Evolutionary conservation across 208 protist genomes (phyloP).

Genomic region (Leishmania lainsoni): DNA sequence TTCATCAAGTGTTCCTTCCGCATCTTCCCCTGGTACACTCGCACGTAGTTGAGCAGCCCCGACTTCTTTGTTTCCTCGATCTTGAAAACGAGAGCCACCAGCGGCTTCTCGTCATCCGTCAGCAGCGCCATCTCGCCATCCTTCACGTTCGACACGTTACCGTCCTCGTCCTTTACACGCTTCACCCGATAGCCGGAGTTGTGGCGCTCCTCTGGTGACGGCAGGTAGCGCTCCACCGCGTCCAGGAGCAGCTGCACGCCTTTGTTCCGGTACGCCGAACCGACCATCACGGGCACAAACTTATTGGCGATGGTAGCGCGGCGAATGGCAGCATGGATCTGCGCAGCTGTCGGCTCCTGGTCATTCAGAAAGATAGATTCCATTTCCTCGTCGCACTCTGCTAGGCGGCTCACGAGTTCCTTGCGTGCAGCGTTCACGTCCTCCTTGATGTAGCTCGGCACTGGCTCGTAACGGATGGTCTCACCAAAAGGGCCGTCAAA

Average conservation of each 20-base stretch:
- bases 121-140: slow-evolving; percentile 79
- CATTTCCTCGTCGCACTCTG: slow-evolving; percentile 96
- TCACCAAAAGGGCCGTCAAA: slow-evolving; percentile 96
- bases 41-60: slow-evolving; percentile 98
- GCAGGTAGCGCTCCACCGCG: slow-evolving; percentile 96
- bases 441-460: slow-evolving; percentile 88
- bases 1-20: slow-evolving; percentile 91
- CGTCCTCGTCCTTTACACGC: slow-evolving; percentile 89
- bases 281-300: slow-evolving; percentile 97
- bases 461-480: slow-evolving; percentile 67
- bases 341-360: slow-evolving; percentile 81
- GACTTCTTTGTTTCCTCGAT: slow-evolving; percentile 96
- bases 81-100: slow-evolving; percentile 98
- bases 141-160: slow-evolving; percentile 73
- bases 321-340: slow-evolving; percentile 94
- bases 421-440: slow-evolving; percentile 73
- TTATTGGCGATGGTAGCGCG: slow-evolving; percentile 92
- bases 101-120: slow-evolving; percentile 91
- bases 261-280: slow-evolving; percentile 99
- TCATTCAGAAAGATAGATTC: slow-evolving; percentile 96
- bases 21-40: slow-evolving; percentile 98
- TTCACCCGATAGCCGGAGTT: slow-evolving; percentile 84
- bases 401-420: slow-evolving; percentile 93
- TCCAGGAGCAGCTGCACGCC: slow-evolving; percentile 98
- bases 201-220: slow-evolving; percentile 93